phyloP scores from a whole-genome alignment of 306 rosid genomes.

The Parietaria judaica region DNA sequence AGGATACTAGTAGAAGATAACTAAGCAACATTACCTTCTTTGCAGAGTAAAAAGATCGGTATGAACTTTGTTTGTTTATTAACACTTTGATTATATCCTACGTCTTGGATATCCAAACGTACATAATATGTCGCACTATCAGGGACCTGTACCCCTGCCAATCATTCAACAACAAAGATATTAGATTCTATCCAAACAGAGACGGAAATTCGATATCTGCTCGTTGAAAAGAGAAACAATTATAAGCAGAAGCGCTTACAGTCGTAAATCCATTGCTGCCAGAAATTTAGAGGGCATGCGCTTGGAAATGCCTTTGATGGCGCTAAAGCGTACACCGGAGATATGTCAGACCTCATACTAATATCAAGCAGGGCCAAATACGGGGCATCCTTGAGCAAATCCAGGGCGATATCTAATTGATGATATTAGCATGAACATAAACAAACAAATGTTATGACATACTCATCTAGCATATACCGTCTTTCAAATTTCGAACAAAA shows the following conservation, averaged over 20 bases:
- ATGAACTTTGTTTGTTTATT: no score
- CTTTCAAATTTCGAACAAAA: no score
- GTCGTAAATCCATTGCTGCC: constrained; percentile 7
- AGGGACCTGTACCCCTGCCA: no score
- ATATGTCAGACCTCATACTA: not conserved
- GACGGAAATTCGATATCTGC: no score
- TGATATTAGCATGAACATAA: not conserved
- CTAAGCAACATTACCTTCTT: no score
- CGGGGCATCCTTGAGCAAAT: not conserved
- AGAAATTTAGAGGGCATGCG: not conserved
- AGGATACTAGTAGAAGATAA: no score
- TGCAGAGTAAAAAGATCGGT: no score
- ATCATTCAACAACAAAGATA: no score
- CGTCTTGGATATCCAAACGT: no score
- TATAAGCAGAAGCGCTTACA: not conserved
- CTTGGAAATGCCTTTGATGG: not conserved
- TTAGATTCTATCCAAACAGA: no score
- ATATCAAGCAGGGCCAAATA: not conserved
- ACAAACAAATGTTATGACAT: not conserved
- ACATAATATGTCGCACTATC: no score
- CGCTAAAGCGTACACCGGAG: not conserved
- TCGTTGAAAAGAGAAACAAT: not conserved
- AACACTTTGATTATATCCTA: no score
- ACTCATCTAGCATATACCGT: not conserved
- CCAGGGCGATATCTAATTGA: constrained; percentile 5